Base-by-base conservation (phyloP, 78 protist genomes). In the Dictyostelium brefeldianum region DNA sequence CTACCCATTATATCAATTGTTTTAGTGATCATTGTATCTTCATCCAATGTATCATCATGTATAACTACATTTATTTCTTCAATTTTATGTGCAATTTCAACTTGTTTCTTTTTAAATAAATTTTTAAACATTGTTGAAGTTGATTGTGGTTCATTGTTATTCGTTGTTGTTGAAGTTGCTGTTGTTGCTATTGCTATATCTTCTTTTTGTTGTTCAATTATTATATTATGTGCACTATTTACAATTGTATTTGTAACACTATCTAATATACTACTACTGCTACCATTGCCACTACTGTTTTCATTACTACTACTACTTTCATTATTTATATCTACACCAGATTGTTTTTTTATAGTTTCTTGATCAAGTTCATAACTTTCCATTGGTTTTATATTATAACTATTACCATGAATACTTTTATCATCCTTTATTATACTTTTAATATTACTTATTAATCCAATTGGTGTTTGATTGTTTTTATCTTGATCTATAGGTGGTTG, bases 341-440 rank as follows among this genome's bases (percentile, higher is more conserved):
- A 29, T 62, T 62, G 70, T 62, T 62, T 62, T 62, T 17, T 62
- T 25, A 62, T 62, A 11, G 41, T 62, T 0, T 62, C 70, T 25
- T 62, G 43, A 62, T 62, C 70, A 4, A 62, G 5, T 62, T 62
- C 70, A 62, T 62, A 62, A 22, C 22, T 62, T 62, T 17, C 70
- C 18, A 62, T 11, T 25, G 70, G 70, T 62, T 62, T 62, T 62
- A 62, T 10, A 62, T 62, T 62, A 62, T 62, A 62, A 25, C 70
- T 62, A 62, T 62, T 62, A 25, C 70, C 27, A 4, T 29, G 3
- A 22, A 62, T 36, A 62, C 70, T 62, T 25, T 62, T 62, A 62
- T 62, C 70, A 62, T 62, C 70, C 27, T 62, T 62, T 9, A 62
- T 62, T n/a, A 62, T 62, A 62, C 70, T 62, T 62, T 62, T 62